Base-by-base conservation (phyloP, 2,329 filamentous ascomycete species). In the Cytospora leucostoma region DNA sequence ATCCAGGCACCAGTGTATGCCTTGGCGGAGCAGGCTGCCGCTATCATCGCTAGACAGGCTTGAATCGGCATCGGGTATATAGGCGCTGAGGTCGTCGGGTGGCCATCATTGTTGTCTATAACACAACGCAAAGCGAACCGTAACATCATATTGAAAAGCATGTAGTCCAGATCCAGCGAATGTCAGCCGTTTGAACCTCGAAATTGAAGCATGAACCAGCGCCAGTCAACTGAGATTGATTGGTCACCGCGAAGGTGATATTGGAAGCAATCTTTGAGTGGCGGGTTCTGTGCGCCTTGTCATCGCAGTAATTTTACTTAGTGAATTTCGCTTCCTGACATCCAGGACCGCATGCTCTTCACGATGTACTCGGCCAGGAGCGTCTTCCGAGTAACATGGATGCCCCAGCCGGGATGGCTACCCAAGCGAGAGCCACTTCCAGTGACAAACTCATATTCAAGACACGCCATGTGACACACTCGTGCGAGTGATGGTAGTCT, bases 1-100 rank as follows among this genome's bases (percentile, higher is more conserved):
- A 38, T 52, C 11, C 62, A 64, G 34, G 59, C 62, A 15, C 38
- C 59, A 0, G 32, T 64, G 21, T 64, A 64, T 15, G 59, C 53
- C 13, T 54, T 62, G 35, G 37, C 35, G 7, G 62, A 64, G 34
- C 59, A 62, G 59, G 54, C 59, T 2, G 54, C 53, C 4, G 53
- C 52, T 32, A 44, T 64, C 1, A 64, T 64, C 37, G 37, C 59
- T 44, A 47, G 53, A 15, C n/a, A 34, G 17, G 37, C 52, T 34
- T 62, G 19, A 59, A n/a, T n/a, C 6, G 27, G 15, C 10, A 40
- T 1, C 27, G n/a, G 35, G 40, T n/a, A 27, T 40, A 12, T 33
- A 1, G 17, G n/a, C 27, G 17, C 33, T n/a, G 7, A 34, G 17
- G 7, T 10, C 21, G 34, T 44, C 12, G 35, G 12, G 6, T 37